A percentile compares a stretch with the other conserved stretches of the same genome.
These are phyloP conservation scores for Sphaceloma murrayae DNA, from an alignment of 2,329 filamentous ascomycete genomes.

Conservation along the genomic window DNA sequence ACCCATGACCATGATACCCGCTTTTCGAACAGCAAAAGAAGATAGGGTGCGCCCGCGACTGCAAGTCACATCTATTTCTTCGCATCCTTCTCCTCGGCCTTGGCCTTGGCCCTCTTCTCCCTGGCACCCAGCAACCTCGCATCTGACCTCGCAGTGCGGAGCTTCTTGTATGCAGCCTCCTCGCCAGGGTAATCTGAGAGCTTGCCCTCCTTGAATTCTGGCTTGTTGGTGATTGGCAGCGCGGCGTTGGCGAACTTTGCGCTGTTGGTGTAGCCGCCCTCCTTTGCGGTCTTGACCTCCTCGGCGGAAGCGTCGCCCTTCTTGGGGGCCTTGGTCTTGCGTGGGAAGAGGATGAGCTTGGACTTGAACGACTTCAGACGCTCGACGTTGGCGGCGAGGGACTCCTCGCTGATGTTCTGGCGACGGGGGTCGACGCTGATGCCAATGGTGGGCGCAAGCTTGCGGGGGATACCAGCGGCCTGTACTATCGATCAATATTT, in stretches of 20 bases:
- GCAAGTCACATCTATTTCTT: constrained; percentile 61
- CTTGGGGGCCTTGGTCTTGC: constrained; percentile 89
- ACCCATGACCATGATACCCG: constrained; percentile 10
- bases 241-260: constrained; percentile 35
- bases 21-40: constrained; percentile 2
- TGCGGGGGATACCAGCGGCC: constrained; percentile 93
- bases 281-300: constrained; percentile 61
- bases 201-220: constrained; percentile 71
- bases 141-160: constrained; percentile 77
- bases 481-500: constrained; percentile 32
- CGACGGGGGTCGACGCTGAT: constrained; percentile 95
- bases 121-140: constrained; percentile 71
- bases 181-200: constrained; percentile 60
- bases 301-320: constrained; percentile 80
- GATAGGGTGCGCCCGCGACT: neutral
- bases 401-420: constrained; percentile 94
- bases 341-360: constrained; percentile 94
- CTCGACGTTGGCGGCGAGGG: constrained; percentile 85
- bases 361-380: constrained; percentile 97
- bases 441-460: constrained; percentile 89
- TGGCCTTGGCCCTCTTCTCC: constrained; percentile 89
- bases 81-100: constrained; percentile 69
- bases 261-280: constrained; percentile 42
- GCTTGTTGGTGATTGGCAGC: constrained; percentile 63
- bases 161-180: constrained; percentile 76